Percentiles rank a stretch among this genome's conserved stretches.
Evolutionary conservation across 2,329 filamentous ascomycete species (phyloP).

Genomic region (Neonectria neomacrospora): DNA sequence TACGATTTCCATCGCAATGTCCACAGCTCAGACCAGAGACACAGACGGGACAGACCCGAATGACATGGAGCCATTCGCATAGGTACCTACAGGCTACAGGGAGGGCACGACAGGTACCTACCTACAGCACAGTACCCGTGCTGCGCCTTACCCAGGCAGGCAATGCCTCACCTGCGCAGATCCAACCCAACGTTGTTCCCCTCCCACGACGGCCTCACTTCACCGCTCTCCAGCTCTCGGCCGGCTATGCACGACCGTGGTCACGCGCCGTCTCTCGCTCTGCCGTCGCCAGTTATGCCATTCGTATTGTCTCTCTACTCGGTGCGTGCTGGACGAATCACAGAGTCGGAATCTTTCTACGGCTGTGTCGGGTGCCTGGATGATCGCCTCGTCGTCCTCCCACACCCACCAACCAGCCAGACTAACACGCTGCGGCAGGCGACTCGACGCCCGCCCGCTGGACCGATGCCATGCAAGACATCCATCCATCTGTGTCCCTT

Average conservation of each 20-base stretch:
- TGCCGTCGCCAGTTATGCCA: neutral
- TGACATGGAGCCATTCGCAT: neutral
- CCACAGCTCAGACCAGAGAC: constrained; percentile 22
- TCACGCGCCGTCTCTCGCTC: constrained; percentile 12
- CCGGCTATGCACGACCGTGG: constrained; percentile 35
- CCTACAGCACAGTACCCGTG: neutral
- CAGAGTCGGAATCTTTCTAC: neutral
- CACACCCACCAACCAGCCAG: neutral
- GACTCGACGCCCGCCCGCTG: constrained; percentile 19
- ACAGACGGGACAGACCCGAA: neutral
- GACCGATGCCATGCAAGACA: constrained; percentile 36
- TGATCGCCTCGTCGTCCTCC: constrained; percentile 10
- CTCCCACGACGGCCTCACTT: neutral
- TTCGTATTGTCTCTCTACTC: neutral
- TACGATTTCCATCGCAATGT: constrained; percentile 20
- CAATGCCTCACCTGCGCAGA: constrained; percentile 37
- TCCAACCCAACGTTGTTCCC: constrained; percentile 2
- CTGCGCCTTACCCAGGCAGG: constrained; percentile 33
- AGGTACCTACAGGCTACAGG: too few species aligned
- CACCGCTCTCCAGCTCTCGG: constrained; percentile 17
- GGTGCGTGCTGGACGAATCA: neutral
- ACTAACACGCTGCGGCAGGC: too few species aligned
- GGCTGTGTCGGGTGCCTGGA: constrained; percentile 15
- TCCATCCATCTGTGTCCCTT: neutral
- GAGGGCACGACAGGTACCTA: neutral